Conservation (phyloP, 139 green algal species). For the Choricystis sp. region DNA sequence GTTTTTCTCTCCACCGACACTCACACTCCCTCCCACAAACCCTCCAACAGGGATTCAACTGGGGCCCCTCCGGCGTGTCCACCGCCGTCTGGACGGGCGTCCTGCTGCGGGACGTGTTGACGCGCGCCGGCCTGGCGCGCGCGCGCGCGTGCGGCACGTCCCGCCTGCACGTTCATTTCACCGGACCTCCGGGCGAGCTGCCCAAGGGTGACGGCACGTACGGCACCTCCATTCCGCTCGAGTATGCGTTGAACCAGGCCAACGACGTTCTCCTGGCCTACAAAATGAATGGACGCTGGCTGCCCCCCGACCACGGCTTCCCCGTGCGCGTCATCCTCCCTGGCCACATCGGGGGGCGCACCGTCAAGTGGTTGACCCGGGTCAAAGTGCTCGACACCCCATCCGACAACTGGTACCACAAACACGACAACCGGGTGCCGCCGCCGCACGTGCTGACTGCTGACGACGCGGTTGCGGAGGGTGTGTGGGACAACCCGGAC, state of each 20-base stretch:
- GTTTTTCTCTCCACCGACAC: too few species aligned
- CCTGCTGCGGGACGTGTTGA: constrained; percentile 66
- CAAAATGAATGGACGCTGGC: constrained; percentile 50
- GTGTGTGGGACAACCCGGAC: constrained; percentile 95
- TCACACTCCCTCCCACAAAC: too few species aligned
- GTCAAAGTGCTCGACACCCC: constrained; percentile 66
- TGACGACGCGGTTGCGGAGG: constrained; percentile 65
- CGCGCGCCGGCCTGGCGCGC: constrained; percentile 25
- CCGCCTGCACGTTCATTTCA: constrained; percentile 64
- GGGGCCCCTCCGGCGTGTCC: constrained; percentile 54
- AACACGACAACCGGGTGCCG: constrained; percentile 92
- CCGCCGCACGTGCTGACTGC: constrained; percentile 51
- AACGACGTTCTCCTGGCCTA: constrained; percentile 59
- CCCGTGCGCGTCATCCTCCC: constrained; percentile 62
- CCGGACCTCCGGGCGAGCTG: constrained; percentile 62
- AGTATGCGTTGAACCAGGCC: constrained; percentile 39
- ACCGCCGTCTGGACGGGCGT: constrained; percentile 85
- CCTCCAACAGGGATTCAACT: constrained; percentile 92
- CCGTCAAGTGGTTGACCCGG: constrained; percentile 52
- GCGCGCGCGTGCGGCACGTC: constrained; percentile 29
- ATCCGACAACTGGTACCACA: constrained; percentile 93
- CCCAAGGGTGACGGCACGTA: constrained; percentile 52
- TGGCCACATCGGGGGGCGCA: constrained; percentile 51
- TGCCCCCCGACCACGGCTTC: constrained; percentile 60
- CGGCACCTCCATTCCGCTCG: constrained; percentile 35